A percentile compares a stretch with the other conserved stretches of the same genome.
Conservation (phyloP, 2,329 filamentous ascomycete genomes). For the Venturia pyrina region DNA sequence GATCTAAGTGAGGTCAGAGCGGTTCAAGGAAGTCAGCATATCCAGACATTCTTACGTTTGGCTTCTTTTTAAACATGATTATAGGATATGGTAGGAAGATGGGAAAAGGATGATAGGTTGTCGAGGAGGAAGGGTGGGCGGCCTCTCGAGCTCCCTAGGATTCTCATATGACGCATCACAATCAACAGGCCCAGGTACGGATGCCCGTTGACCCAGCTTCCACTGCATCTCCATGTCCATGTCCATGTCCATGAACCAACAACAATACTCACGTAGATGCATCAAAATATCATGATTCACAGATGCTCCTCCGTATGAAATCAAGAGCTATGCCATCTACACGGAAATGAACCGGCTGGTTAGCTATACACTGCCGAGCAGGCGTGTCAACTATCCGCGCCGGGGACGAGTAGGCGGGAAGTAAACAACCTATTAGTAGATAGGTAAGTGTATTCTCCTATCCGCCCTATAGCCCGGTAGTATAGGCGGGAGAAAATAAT, state of each 20-base stretch:
- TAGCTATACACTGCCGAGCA: too few species aligned
- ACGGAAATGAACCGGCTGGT: not conserved
- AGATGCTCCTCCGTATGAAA: not conserved
- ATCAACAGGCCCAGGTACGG: not conserved
- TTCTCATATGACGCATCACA: not conserved
- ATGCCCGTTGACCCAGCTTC: too few species aligned
- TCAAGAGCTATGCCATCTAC: not conserved
- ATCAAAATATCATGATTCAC: not conserved
- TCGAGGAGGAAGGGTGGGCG: not conserved
- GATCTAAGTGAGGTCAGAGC: conserved; percentile 35
- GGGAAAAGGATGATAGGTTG: not conserved
- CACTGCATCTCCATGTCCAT: not conserved
- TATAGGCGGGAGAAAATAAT: too few species aligned
- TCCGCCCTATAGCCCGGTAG: too few species aligned
- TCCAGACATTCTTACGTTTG: conserved; percentile 34
- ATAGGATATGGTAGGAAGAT: not conserved
- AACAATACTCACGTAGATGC: too few species aligned
- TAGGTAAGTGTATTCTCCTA: too few species aligned
- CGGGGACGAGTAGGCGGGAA: too few species aligned
- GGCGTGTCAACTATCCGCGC: too few species aligned
- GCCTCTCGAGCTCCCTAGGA: not conserved
- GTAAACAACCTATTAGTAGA: too few species aligned
- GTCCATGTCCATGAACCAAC: not conserved
- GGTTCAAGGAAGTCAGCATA: conserved; percentile 16
- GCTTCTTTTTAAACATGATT: conserved; percentile 55